Evolutionary conservation across 1,284 basidiomycete genomes (phyloP).

Genomic region (Apiotrichum montevideense): DNA sequence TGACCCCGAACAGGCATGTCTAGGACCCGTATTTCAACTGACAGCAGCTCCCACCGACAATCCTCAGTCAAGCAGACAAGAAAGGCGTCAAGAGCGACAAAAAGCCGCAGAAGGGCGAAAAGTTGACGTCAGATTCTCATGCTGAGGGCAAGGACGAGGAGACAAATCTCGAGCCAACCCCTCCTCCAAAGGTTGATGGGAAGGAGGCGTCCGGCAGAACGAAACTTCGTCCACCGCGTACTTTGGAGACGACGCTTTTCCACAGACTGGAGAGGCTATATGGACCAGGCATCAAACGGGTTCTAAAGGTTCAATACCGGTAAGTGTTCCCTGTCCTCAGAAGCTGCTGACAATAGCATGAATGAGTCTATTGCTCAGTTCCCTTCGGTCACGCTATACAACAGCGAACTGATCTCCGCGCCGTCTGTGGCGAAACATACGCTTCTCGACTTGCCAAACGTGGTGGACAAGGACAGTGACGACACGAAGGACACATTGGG

Average conservation of each 20-base stretch:
- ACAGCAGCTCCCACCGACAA: conserved; percentile 74
- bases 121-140: neutral
- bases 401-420: conserved; percentile 64
- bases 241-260: conserved; percentile 84
- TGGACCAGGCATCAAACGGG: conserved; percentile 71
- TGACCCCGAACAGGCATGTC: conserved; percentile 66
- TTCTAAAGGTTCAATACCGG: conserved; percentile 84
- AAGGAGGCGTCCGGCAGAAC: conserved; percentile 1
- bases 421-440: conserved; percentile 64
- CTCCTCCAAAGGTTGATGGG: neutral
- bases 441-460: conserved; percentile 63
- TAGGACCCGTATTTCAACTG: conserved; percentile 16
- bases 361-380: conserved; percentile 77
- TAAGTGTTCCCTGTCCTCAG: conserved; percentile 39
- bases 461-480: conserved; percentile 50
- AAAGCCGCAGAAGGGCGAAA: conserved; percentile 8
- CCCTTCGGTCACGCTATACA: conserved; percentile 77
- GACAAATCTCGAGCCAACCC: too few relatives aligned
- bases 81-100: conserved; percentile 18
- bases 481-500: conserved; percentile 62
- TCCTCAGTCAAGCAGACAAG: conserved; percentile 56
- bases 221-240: conserved; percentile 58
- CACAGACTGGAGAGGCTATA: conserved; percentile 83
- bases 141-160: neutral
- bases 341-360: conserved; percentile 58